phyloP scores from a whole-genome alignment of 2,329 filamentous ascomycete species.

The Fonsecaea monophora region DNA sequence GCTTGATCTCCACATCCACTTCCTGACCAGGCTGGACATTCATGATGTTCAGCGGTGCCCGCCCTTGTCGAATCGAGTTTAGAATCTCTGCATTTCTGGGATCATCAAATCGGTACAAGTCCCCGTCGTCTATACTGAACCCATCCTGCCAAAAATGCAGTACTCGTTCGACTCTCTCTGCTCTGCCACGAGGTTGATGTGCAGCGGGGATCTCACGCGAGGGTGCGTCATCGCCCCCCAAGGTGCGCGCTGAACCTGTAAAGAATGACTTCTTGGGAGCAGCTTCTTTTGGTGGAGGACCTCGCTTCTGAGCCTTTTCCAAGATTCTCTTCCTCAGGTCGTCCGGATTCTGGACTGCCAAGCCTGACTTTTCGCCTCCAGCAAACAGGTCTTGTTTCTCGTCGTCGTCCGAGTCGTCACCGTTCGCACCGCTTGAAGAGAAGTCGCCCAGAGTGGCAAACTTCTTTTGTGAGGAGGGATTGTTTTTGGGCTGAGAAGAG shows the following conservation, averaged over 20 bases:
- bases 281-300: slow-evolving; percentile 34
- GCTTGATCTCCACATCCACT: slow-evolving; percentile 69
- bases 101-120: slow-evolving; percentile 68
- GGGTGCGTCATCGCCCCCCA: slow-evolving; percentile 69
- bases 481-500: slow-evolving; percentile 43
- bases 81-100: slow-evolving; percentile 67
- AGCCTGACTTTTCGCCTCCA: slow-evolving; percentile 71
- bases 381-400: slow-evolving; percentile 66
- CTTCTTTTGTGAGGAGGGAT: slow-evolving; percentile 50
- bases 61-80: slow-evolving; percentile 67
- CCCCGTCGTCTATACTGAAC: slow-evolving; percentile 70
- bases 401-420: slow-evolving; percentile 59
- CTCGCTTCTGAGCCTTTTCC: slow-evolving; percentile 53
- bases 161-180: slow-evolving; percentile 62
- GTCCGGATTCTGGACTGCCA: slow-evolving; percentile 70
- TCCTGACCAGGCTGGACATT: slow-evolving; percentile 68
- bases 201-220: slow-evolving; percentile 64
- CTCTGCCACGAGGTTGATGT: slow-evolving; percentile 47
- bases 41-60: slow-evolving; percentile 67
- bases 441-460: slow-evolving; percentile 58
- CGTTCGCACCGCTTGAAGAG: slow-evolving; percentile 48
- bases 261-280: slow-evolving; percentile 55
- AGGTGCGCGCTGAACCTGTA: slow-evolving; percentile 67
- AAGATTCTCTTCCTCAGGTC: slow-evolving; percentile 60
- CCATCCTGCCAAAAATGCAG: slow-evolving; percentile 71